Evolutionary conservation across 176 grass and related monocot genomes (phyloP).

Genomic region (Raddia distichophylla): DNA sequence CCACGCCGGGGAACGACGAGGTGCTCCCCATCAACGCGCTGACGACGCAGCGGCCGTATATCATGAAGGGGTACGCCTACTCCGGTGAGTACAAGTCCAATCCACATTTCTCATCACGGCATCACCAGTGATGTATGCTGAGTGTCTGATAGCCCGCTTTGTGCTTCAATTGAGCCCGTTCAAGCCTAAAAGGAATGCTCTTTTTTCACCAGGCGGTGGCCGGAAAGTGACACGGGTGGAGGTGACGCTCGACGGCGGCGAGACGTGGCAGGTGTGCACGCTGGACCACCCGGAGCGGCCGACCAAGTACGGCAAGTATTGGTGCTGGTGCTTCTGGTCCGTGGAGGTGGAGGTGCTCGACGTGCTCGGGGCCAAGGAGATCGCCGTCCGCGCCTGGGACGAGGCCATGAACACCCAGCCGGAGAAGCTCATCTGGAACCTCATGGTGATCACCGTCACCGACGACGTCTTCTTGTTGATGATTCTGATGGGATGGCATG

Average conservation of each 20-base stretch:
- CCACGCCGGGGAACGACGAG: constrained; percentile 73
- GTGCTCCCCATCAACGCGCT: constrained; percentile 68
- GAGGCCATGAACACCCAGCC: constrained; percentile 80
- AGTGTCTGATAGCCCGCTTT: background rate
- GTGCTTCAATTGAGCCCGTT: background rate
- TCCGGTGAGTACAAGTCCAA: constrained; percentile 55
- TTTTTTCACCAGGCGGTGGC: constrained; percentile 57
- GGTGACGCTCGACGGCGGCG: constrained; percentile 75
- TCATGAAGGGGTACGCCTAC: constrained; percentile 79
- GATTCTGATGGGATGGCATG: background rate
- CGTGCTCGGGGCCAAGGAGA: constrained; percentile 75
- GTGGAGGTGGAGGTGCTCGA: constrained; percentile 66
- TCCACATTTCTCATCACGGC: too few species aligned
- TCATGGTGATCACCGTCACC: constrained; percentile 50
- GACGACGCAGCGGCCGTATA: constrained; percentile 65
- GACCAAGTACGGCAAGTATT: constrained; percentile 77
- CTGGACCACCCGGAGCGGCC: constrained; percentile 72
- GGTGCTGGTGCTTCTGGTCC: constrained; percentile 99
- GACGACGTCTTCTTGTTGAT: background rate
- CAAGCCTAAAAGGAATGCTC: background rate
- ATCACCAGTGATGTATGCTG: too few species aligned
- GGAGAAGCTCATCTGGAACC: constrained; percentile 83
- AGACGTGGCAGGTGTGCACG: constrained; percentile 64
- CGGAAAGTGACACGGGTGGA: constrained; percentile 83
- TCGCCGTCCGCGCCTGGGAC: constrained; percentile 92